Percentiles rank a stretch among this genome's conserved stretches.
Evolutionary conservation across 371 early-diverging fungal genomes (phyloP).

Genomic region (Apophysomyces trapeziformis): DNA sequence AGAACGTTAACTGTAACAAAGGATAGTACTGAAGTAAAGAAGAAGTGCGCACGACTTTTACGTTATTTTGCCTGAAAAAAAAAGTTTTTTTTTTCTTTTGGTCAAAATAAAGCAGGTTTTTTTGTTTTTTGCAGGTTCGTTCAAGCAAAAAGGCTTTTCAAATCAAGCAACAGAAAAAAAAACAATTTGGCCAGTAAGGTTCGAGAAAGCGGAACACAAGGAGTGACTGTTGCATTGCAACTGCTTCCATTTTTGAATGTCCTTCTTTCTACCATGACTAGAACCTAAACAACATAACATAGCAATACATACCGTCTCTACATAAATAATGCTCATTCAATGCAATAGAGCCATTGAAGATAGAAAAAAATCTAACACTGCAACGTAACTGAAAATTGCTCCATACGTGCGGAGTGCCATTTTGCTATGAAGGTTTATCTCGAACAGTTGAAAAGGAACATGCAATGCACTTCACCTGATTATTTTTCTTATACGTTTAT

Average conservation of each 20-base stretch:
- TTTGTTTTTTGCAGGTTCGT: conserved; percentile 10
- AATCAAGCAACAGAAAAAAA: conserved; percentile 7
- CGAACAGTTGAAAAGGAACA: too few relatives aligned
- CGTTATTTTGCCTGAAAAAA: conserved; percentile 7
- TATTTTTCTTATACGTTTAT: too few relatives aligned
- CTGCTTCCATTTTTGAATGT: conserved; percentile 4
- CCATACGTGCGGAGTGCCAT: too few relatives aligned
- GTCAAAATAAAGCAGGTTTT: conserved; percentile 1
- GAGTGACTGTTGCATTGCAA: conserved; percentile 9
- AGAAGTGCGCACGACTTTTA: background rate
- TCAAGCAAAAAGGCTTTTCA: conserved; percentile 11
- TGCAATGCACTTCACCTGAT: too few relatives aligned
- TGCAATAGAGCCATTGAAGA: too few relatives aligned
- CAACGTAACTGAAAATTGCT: too few relatives aligned
- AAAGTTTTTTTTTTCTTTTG: conserved; percentile 6
- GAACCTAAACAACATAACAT: too few relatives aligned
- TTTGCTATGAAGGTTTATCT: too few relatives aligned
- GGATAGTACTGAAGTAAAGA: background rate
- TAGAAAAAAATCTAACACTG: too few relatives aligned
- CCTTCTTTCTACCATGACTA: too few relatives aligned
- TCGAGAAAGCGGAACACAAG: conserved; percentile 13
- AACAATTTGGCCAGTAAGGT: conserved; percentile 11
- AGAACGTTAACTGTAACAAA: background rate
- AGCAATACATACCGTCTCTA: too few relatives aligned
- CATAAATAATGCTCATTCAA: too few relatives aligned